These are phyloP conservation scores for Fraxinus anomala DNA, from an alignment of 257 asterid genomes.

Conservation along the genomic window DNA sequence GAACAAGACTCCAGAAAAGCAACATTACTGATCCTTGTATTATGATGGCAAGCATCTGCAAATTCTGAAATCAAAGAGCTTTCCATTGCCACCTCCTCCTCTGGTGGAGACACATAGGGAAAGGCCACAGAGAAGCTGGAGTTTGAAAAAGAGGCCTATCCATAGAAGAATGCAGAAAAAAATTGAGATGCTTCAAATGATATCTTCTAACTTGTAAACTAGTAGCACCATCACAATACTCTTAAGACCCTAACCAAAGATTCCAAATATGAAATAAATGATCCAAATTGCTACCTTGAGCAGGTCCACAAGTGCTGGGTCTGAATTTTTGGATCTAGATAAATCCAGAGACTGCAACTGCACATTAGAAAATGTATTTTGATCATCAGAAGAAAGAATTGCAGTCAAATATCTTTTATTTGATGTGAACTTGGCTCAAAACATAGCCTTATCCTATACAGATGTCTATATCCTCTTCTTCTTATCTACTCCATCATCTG, in stretches of 20 bases:
- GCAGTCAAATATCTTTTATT: slow-evolving; percentile 10
- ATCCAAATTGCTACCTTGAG: slow-evolving; percentile 64
- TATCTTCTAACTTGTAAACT: neutral
- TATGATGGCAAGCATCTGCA: slow-evolving; percentile 63
- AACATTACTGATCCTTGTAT: slow-evolving; percentile 45
- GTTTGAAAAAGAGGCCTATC: slow-evolving; percentile 67
- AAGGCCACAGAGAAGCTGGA: slow-evolving; percentile 83
- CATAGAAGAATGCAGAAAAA: slow-evolving; percentile 33
- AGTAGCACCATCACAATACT: slow-evolving; percentile 1
- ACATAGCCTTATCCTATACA: neutral
- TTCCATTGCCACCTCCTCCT: slow-evolving; percentile 61
- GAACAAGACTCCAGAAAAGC: slow-evolving; percentile 72
- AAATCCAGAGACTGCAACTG: slow-evolving; percentile 73
- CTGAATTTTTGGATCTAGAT: slow-evolving; percentile 57
- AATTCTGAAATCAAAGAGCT: slow-evolving; percentile 74
- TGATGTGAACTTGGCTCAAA: neutral
- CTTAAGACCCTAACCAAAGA: slow-evolving; percentile 23
- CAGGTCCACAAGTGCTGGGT: slow-evolving; percentile 63
- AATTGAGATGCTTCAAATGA: slow-evolving; percentile 17
- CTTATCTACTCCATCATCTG: neutral
- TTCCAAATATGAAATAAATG: slow-evolving; percentile 7
- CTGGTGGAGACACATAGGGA: slow-evolving; percentile 73
- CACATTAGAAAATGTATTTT: slow-evolving; percentile 26
- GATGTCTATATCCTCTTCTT: neutral
- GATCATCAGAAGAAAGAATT: slow-evolving; percentile 26